Percentiles rank a stretch among this genome's conserved stretches.
Conservation (phyloP, 139 green algal species). For the Chlamydomonas incerta region DNA sequence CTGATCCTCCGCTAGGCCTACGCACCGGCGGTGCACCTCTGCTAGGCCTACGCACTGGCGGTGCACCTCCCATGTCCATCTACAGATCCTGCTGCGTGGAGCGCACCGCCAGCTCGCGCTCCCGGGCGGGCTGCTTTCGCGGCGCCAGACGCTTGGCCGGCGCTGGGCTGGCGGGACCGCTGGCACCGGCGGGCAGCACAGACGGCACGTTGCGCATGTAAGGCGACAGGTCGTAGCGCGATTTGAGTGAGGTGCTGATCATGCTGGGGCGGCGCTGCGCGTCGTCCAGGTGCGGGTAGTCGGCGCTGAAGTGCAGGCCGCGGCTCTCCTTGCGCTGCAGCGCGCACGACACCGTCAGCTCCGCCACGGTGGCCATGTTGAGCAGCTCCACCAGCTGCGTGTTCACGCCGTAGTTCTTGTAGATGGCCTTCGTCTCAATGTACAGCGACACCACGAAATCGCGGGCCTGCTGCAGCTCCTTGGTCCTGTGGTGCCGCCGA, state of each 20-base stretch:
- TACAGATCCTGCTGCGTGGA: constrained; percentile 27
- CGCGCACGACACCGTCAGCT: constrained; percentile 86
- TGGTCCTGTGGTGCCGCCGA: constrained; percentile 35
- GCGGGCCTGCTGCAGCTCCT: constrained; percentile 72
- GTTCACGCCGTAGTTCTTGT: constrained; percentile 66
- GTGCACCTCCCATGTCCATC: too few relatives aligned
- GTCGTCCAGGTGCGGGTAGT: constrained; percentile 69
- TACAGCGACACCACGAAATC: constrained; percentile 61
- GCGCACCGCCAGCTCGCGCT: constrained; percentile 41
- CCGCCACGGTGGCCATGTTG: constrained; percentile 88
- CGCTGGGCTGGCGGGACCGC: background rate
- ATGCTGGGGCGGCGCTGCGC: constrained; percentile 66
- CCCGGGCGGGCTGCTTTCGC: background rate
- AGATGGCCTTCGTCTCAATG: constrained; percentile 72
- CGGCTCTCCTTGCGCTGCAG: constrained; percentile 87
- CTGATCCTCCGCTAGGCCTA: too few relatives aligned
- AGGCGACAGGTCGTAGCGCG: constrained; percentile 49
- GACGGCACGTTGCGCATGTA: background rate
- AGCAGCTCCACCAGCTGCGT: constrained; percentile 87
- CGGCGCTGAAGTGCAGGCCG: constrained; percentile 85
- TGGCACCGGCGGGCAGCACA: background rate
- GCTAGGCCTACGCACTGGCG: too few relatives aligned
- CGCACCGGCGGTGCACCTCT: too few relatives aligned
- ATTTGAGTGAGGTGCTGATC: constrained; percentile 58
- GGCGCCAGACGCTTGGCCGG: background rate